Percentiles rank a stretch among this genome's conserved stretches.
These are phyloP conservation scores for Aphanomyces invadans DNA, from an alignment of 352 stramenopile genomes.

Conservation along the genomic window DNA sequence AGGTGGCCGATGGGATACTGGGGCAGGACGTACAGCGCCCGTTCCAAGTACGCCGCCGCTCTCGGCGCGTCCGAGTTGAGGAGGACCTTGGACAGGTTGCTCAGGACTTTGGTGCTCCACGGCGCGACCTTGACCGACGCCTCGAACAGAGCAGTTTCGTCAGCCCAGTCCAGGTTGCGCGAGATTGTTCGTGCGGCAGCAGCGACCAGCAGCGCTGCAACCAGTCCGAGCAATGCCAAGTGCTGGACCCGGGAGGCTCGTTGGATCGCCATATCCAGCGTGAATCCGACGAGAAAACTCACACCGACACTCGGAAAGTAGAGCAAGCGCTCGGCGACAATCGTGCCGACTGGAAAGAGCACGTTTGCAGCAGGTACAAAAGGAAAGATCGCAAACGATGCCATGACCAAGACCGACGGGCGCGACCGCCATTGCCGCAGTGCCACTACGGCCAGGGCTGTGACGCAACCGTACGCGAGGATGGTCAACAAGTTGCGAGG, in stretches of 20 bases:
- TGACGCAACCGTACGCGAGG: slow-evolving; percentile 46
- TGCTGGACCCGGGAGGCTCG: slow-evolving; percentile 22
- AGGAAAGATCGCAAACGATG: slow-evolving; percentile 68
- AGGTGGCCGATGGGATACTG: slow-evolving; percentile 45
- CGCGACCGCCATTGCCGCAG: slow-evolving; percentile 26
- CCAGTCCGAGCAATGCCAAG: background rate
- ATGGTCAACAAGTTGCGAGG: slow-evolving; percentile 52
- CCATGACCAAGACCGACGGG: slow-evolving; percentile 42
- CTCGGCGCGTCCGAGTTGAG: slow-evolving; percentile 37
- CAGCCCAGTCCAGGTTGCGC: slow-evolving; percentile 60
- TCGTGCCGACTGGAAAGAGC: slow-evolving; percentile 85
- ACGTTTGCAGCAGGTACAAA: slow-evolving; percentile 89
- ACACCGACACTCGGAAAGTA: slow-evolving; percentile 88
- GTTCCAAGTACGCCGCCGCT: slow-evolving; percentile 35
- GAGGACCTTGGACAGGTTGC: slow-evolving; percentile 57
- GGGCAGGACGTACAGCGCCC: slow-evolving; percentile 35
- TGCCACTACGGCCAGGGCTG: slow-evolving; percentile 28
- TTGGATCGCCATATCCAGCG: slow-evolving; percentile 30
- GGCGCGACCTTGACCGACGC: slow-evolving; percentile 44
- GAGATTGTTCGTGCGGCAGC: background rate
- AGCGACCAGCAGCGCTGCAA: background rate
- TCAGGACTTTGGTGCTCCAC: slow-evolving; percentile 70
- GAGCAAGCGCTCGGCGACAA: slow-evolving; percentile 85
- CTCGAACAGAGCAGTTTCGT: slow-evolving; percentile 50
- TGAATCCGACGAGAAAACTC: slow-evolving; percentile 47